Percentiles rank a stretch among this genome's conserved stretches.
Evolutionary conservation across 2,329 filamentous ascomycete species (phyloP).

Genomic region (Aspergillus phoenicis): DNA sequence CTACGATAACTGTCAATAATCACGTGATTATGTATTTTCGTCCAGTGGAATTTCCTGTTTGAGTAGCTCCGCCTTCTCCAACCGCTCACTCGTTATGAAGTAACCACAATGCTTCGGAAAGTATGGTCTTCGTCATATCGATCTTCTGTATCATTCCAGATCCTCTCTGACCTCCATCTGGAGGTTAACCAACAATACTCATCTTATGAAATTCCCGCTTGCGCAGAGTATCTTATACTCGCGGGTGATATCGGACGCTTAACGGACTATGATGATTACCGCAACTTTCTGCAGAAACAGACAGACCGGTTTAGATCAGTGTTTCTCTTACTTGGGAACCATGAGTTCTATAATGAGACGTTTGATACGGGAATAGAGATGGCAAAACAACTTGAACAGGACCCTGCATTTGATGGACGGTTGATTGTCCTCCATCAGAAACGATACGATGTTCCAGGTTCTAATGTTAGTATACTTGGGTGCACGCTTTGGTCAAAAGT

Average conservation of each 20-base stretch:
- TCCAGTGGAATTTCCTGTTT: no score
- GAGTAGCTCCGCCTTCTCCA: no score
- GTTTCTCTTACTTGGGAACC: slow-evolving; percentile 32
- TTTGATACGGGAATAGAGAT: slow-evolving; percentile 25
- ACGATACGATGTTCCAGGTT: slow-evolving; percentile 28
- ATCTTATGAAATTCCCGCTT: slow-evolving; percentile 25
- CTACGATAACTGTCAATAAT: no score
- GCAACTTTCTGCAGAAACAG: slow-evolving; percentile 27
- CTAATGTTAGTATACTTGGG: slow-evolving; percentile 56
- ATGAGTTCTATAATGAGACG: slow-evolving; percentile 32
- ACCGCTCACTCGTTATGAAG: no score
- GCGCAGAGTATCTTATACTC: slow-evolving; percentile 27
- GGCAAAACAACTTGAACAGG: slow-evolving; percentile 31
- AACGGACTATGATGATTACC: slow-evolving; percentile 29
- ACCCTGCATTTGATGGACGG: slow-evolving; percentile 28
- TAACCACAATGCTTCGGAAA: background rate
- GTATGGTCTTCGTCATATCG: background rate
- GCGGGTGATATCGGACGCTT: slow-evolving; percentile 30
- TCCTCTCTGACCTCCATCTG: slow-evolving; percentile 36
- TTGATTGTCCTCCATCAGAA: slow-evolving; percentile 31
- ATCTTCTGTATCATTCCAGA: slow-evolving; percentile 23
- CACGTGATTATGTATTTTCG: no score
- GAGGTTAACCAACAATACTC: slow-evolving; percentile 32
- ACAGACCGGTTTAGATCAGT: slow-evolving; percentile 23
- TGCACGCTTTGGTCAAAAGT: slow-evolving; percentile 62